Evolutionary conservation across 2,329 filamentous ascomycete species (phyloP).

Genomic region (Myotisia sp.): DNA sequence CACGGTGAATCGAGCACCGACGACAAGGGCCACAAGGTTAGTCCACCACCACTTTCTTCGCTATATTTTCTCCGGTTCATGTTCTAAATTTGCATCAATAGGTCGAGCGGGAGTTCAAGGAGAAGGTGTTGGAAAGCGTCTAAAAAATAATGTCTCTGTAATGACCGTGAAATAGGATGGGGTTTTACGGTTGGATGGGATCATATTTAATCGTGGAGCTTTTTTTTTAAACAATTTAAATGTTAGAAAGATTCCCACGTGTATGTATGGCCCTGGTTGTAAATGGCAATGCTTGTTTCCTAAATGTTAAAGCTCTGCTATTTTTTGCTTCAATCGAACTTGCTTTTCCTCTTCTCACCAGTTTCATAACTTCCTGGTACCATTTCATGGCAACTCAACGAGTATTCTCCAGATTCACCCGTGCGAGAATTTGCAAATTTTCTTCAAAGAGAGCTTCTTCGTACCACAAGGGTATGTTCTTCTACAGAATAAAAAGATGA

Average conservation of each 20-base stretch:
- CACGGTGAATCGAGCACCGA: slow-evolving; percentile 95
- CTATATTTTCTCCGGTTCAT: not conserved
- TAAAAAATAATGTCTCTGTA: slow-evolving; percentile 39
- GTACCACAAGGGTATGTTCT: too few species aligned
- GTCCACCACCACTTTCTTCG: slow-evolving; percentile 9
- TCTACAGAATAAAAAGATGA: too few species aligned
- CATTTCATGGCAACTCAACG: too few species aligned
- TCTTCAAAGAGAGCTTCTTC: too few species aligned
- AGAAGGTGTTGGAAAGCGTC: slow-evolving; percentile 84
- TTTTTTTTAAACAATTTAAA: slow-evolving; percentile 3
- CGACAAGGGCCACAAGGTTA: slow-evolving; percentile 91
- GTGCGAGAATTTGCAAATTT: too few species aligned
- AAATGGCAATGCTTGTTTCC: slow-evolving; percentile 3
- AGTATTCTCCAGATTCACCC: too few species aligned
- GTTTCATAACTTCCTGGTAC: not conserved
- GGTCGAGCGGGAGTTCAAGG: slow-evolving; percentile 92
- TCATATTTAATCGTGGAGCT: slow-evolving; percentile 3
- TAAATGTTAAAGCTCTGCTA: slow-evolving; percentile 3
- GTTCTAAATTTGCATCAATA: slow-evolving; percentile 4
- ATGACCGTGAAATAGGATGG: slow-evolving; percentile 1
- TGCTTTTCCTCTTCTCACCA: slow-evolving; percentile 7
- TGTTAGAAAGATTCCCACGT: slow-evolving; percentile 1
- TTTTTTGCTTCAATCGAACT: slow-evolving; percentile 25
- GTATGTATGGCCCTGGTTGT: slow-evolving; percentile 5
- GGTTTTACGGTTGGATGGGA: slow-evolving; percentile 3